Evolutionary conservation across 1,139 yeast species (phyloP).

Genomic region (Candida freyschussii): DNA sequence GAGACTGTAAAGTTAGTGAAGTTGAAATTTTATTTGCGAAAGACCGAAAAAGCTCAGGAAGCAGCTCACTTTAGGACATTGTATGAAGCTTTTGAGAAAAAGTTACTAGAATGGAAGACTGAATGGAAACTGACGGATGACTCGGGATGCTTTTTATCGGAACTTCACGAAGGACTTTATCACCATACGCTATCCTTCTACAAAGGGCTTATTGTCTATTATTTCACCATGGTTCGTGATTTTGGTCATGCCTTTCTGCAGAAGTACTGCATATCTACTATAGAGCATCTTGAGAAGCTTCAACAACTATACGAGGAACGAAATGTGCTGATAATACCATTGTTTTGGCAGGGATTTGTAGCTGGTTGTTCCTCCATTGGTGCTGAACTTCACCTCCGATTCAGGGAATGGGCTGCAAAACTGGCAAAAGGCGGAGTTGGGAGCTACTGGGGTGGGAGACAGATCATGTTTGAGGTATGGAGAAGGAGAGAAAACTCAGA

Average conservation of each 20-base stretch:
- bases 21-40: constrained; percentile 49
- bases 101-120: constrained; percentile 58
- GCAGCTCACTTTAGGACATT: constrained; percentile 38
- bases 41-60: constrained; percentile 27
- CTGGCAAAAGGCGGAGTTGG: constrained; percentile 73
- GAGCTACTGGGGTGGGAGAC: constrained; percentile 82
- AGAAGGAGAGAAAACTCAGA: constrained; percentile 58
- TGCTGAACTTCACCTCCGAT: constrained; percentile 54
- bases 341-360: constrained; percentile 86
- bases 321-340: constrained; percentile 61
- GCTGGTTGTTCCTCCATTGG: constrained; percentile 82
- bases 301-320: constrained; percentile 51
- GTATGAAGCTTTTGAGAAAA: constrained; percentile 45
- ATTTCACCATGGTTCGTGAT: constrained; percentile 59
- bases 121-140: constrained; percentile 39
- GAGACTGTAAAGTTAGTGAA: constrained; percentile 64
- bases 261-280: constrained; percentile 53
- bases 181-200: constrained; percentile 82
- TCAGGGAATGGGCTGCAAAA: constrained; percentile 76
- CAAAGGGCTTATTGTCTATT: constrained; percentile 71
- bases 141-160: constrained; percentile 37
- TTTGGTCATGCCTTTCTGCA: constrained; percentile 48
- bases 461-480: constrained; percentile 86
- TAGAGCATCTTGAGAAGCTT: constrained; percentile 61
- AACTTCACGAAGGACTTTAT: constrained; percentile 63